Evolutionary conservation across 2,329 filamentous ascomycete species (phyloP).

Genomic region (Torrubiellomyces zombiae): DNA sequence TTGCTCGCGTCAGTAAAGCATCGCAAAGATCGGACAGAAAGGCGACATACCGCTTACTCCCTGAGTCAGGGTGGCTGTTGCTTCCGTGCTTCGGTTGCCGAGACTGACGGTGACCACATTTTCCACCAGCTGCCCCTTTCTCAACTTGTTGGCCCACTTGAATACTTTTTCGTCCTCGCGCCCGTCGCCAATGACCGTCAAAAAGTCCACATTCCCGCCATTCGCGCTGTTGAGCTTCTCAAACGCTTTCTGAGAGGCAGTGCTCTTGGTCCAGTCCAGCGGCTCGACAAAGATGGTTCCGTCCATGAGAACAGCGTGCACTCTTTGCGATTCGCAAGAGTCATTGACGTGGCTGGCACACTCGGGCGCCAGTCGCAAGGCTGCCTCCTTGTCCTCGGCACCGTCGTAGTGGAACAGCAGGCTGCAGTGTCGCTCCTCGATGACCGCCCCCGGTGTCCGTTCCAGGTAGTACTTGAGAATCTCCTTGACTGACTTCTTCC

Average conservation of each 20-base stretch:
- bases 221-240: constrained; percentile 29
- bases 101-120: constrained; percentile 75
- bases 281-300: constrained; percentile 73
- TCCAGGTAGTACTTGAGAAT: constrained; percentile 85
- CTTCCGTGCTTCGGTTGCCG: constrained; percentile 76
- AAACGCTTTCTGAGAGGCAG: constrained; percentile 61
- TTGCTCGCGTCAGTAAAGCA: constrained; percentile 1
- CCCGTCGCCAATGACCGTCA: constrained; percentile 80
- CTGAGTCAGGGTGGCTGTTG: constrained; percentile 69
- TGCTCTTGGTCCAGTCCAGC: constrained; percentile 73
- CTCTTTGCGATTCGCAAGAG: constrained; percentile 65
- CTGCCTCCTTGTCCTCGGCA: constrained; percentile 59
- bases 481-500: constrained; percentile 69
- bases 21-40: neutral
- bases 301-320: constrained; percentile 70
- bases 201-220: constrained; percentile 48
- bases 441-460: constrained; percentile 70
- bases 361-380: constrained; percentile 67
- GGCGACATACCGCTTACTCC: constrained; percentile 63
- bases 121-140: constrained; percentile 38
- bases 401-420: constrained; percentile 81
- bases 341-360: constrained; percentile 94
- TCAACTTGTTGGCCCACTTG: constrained; percentile 75
- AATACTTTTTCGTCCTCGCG: constrained; percentile 90
- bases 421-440: constrained; percentile 85